Percentiles rank a stretch among this genome's conserved stretches.
phyloP scores from a whole-genome alignment of 768 basidiomycete genomes.

The Suillus hirtellus region DNA sequence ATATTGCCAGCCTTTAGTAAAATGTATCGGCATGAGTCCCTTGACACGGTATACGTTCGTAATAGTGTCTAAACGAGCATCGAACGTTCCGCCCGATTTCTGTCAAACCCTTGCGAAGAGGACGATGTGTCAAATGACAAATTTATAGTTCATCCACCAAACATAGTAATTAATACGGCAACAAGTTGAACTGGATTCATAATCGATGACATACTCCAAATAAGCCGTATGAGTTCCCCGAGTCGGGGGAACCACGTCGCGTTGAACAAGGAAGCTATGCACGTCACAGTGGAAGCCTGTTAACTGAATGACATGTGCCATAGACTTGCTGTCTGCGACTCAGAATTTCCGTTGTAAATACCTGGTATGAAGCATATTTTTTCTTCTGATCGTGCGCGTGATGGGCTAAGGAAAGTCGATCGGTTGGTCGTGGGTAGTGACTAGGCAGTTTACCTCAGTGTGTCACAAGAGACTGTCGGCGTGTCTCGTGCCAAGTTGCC shows the following conservation, averaged over 20 bases:
- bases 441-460: neutral
- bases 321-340: neutral
- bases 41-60: neutral
- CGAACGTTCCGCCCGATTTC: neutral
- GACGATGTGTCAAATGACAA: no score
- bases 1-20: neutral
- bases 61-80: neutral
- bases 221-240: neutral
- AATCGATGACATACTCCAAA: no score
- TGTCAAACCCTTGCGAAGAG: neutral
- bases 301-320: neutral
- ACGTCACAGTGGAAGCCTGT: neutral
- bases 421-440: neutral
- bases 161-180: neutral
- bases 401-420: neutral
- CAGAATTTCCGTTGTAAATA: neutral
- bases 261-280: neutral
- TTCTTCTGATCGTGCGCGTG: neutral
- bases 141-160: neutral
- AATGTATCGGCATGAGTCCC: neutral
- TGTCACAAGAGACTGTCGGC: no score
- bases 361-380: neutral
- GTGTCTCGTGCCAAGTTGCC: no score
- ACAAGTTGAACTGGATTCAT: neutral
- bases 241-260: neutral